A percentile compares a stretch with the other conserved stretches of the same genome.
phyloP scores from a whole-genome alignment of 805 yeast genomes.

The Torulaspora delbrueckii region DNA sequence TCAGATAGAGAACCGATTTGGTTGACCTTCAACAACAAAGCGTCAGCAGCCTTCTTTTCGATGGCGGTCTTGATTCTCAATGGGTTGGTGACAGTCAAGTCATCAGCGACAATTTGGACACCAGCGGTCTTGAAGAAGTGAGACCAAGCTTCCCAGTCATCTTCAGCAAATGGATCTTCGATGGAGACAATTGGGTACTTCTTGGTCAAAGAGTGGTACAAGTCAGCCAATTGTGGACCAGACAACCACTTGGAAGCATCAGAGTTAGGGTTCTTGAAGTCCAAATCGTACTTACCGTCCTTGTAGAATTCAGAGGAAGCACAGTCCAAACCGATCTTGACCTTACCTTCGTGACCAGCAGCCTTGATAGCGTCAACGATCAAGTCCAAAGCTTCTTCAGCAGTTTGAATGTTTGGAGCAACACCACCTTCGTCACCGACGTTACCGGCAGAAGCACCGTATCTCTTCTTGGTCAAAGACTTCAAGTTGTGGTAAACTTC shows the following conservation, averaged over 20 bases:
- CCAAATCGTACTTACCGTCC: slow-evolving; percentile 95
- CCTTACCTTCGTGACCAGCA: slow-evolving; percentile 94
- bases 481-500: slow-evolving; percentile 98
- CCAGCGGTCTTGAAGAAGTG: slow-evolving; percentile 73
- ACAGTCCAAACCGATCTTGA: slow-evolving; percentile 89
- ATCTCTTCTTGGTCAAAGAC: slow-evolving; percentile 84
- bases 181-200: slow-evolving; percentile 97
- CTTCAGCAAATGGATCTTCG: slow-evolving; percentile 99
- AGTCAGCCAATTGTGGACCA: slow-evolving; percentile 79
- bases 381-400: slow-evolving; percentile 96
- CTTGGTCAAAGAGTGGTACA: slow-evolving; percentile 73
- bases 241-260: slow-evolving; percentile 88
- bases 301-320: slow-evolving; percentile 98
- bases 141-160: slow-evolving; percentile 98
- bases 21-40: slow-evolving; percentile 94
- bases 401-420: slow-evolving; percentile 94
- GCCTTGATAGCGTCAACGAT: slow-evolving; percentile 81
- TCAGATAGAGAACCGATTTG: slow-evolving; percentile 96
- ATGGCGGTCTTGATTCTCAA: slow-evolving; percentile 89
- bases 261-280: slow-evolving; percentile 95
- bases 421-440: slow-evolving; percentile 99
- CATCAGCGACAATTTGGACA: slow-evolving; percentile 95
- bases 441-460: slow-evolving; percentile 98
- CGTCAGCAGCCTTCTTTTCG: slow-evolving; percentile 93
- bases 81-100: slow-evolving; percentile 98